phyloP scores from a whole-genome alignment of 495 filamentous ascomycete species.

The Annulohypoxylon stygium region DNA sequence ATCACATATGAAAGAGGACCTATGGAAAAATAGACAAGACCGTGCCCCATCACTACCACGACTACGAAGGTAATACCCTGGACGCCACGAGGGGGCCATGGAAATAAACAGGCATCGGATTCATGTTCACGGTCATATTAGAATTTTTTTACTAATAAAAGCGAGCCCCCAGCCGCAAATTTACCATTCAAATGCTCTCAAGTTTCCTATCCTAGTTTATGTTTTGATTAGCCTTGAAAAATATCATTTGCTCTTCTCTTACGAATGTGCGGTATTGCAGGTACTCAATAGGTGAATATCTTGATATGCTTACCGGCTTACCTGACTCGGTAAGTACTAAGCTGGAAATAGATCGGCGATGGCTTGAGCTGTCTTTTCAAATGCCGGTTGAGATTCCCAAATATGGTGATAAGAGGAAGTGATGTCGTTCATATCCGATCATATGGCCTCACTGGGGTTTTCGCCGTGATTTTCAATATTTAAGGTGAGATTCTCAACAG shows the following conservation, averaged over 20 bases:
- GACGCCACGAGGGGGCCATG: not conserved
- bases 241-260: not conserved
- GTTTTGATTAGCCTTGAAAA: not conserved
- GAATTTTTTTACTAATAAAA: not conserved
- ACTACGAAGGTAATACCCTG: not conserved
- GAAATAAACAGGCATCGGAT: not conserved
- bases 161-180: not conserved
- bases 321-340: not conserved
- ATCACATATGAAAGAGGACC: not conserved
- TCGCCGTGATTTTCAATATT: not conserved
- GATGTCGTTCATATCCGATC: not conserved
- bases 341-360: not conserved
- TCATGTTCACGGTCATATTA: not conserved
- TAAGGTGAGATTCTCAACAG: not conserved
- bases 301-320: not conserved
- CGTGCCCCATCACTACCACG: not conserved
- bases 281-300: not conserved
- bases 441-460: not conserved
- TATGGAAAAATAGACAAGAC: not conserved
- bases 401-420: not conserved
- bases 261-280: not conserved
- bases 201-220: not conserved
- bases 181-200: not conserved
- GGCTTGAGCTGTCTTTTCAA: not conserved
- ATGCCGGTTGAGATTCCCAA: not conserved